Evolutionary conservation across 2,329 filamentous ascomycete genomes (phyloP), one percentile per base, ranked within the genome.

Genomic region (Hymenoscyphus fraxineus): DNA sequence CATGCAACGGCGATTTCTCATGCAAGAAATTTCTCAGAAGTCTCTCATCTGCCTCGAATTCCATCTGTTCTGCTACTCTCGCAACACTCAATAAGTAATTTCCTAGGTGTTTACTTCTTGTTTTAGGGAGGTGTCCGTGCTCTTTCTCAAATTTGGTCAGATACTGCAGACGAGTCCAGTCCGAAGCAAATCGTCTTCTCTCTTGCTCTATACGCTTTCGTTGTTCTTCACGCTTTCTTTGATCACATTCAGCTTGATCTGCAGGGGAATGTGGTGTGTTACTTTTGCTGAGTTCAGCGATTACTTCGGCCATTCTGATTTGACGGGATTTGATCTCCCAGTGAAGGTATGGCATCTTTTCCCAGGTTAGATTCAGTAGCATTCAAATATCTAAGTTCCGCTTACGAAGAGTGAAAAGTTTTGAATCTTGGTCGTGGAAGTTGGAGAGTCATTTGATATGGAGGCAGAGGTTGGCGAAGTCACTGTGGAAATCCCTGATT

Each of bases 1-100:
- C 76, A 62, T 82, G 80, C 6, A 81, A 63, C 0, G 80, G 79
- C 7, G 68, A 64, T 64, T 69, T 12, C 1, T 41, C 5, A 44
- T 70, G 56, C 1, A 73, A 58, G 58, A 71, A 61, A 1, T 67
- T 55, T 3, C 65, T 58, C 12, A 73, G 38, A 1, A 70, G 27
- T 39, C 62, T 65, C 57, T 68, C 70, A 62, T 71, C 66, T 0
- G 66, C 63, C 27, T 65, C 64, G 32, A 60, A 67, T 32, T 71
- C 71, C 62, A 72, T 72, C 7, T 64, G 67, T 16, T 72, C 67
- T 3, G 67, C 65, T 3, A 68, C 39, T 44, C 65, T 54, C 6
- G 67, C 66, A 6, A 68, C 10, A 12, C 59, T 58, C 15, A 67
- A 31, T 1, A 71, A 57, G 60, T 71, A 72, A 16, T 47, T 59